phyloP scores from a whole-genome alignment of 2,329 filamentous ascomycete genomes.

The Hymenoscyphus linearis region DNA sequence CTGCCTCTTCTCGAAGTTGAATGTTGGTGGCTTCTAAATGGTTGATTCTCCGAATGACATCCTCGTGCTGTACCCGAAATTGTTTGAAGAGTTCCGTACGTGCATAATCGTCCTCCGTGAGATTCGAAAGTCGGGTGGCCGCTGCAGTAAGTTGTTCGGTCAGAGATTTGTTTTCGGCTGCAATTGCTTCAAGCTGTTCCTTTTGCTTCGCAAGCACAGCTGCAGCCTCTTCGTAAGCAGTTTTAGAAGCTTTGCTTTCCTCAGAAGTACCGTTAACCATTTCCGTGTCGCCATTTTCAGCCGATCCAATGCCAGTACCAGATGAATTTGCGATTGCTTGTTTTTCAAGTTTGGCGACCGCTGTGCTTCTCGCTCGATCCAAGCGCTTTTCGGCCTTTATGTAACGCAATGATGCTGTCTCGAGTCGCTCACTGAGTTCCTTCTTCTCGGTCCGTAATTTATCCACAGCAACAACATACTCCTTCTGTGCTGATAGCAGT shows the following conservation, averaged over 20 bases:
- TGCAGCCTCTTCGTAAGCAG: slow-evolving; percentile 70
- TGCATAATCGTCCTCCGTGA: slow-evolving; percentile 90
- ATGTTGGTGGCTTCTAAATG: slow-evolving; percentile 85
- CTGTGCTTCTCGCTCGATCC: slow-evolving; percentile 80
- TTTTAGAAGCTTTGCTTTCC: slow-evolving; percentile 62
- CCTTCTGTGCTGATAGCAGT: slow-evolving; percentile 77
- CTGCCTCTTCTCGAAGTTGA: slow-evolving; percentile 75
- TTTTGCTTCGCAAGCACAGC: slow-evolving; percentile 79
- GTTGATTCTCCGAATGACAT: slow-evolving; percentile 87
- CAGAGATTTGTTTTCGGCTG: slow-evolving; percentile 68
- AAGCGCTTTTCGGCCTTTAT: slow-evolving; percentile 94
- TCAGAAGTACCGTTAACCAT: slow-evolving; percentile 47
- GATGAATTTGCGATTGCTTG: slow-evolving; percentile 62
- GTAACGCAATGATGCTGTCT: slow-evolving; percentile 83
- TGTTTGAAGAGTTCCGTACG: slow-evolving; percentile 91
- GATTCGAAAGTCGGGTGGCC: slow-evolving; percentile 60
- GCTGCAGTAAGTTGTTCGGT: slow-evolving; percentile 75
- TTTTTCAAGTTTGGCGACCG: slow-evolving; percentile 87
- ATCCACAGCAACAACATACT: slow-evolving; percentile 70
- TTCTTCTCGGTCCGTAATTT: slow-evolving; percentile 74
- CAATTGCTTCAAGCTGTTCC: slow-evolving; percentile 75
- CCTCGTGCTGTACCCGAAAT: slow-evolving; percentile 84
- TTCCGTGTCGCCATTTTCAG: slow-evolving; percentile 35
- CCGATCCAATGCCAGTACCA: slow-evolving; percentile 37
- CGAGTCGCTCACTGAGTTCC: slow-evolving; percentile 77